Evolutionary conservation across 2,329 filamentous ascomycete genomes (phyloP).

Genomic region (Aspergillus sp.): DNA sequence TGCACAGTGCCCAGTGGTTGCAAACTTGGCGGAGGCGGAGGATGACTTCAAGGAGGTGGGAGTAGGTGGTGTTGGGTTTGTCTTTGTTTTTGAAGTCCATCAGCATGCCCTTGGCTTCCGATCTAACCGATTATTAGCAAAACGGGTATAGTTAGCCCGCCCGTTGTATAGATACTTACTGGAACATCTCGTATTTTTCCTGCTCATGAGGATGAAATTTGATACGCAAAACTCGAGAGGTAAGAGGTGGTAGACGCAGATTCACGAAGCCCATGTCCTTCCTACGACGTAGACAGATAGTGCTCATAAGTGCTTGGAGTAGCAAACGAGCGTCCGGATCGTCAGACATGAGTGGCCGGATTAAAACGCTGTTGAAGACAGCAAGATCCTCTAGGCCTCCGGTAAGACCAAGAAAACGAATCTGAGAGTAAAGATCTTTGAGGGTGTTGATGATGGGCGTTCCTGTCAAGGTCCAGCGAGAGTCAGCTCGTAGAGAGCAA

Average conservation of each 20-base stretch:
- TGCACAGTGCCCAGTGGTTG: constrained; percentile 84
- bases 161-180: constrained; percentile 47
- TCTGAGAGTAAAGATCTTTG: constrained; percentile 75
- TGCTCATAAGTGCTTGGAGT: constrained; percentile 75
- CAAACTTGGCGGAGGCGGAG: constrained; percentile 82
- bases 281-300: constrained; percentile 75
- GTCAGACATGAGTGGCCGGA: constrained; percentile 63
- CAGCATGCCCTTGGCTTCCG: constrained; percentile 72
- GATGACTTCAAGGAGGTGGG: constrained; percentile 75
- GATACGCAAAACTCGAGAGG: constrained; percentile 74
- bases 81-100: constrained; percentile 56
- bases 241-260: constrained; percentile 72
- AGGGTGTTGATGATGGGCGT: constrained; percentile 83
- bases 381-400: constrained; percentile 72
- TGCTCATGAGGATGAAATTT: constrained; percentile 71
- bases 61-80: constrained; percentile 59
- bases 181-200: constrained; percentile 72
- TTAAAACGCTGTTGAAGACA: constrained; percentile 72
- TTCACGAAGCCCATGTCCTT: constrained; percentile 91
- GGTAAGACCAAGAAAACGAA: constrained; percentile 73
- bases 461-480: constrained; percentile 76
- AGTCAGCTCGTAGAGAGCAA: constrained; percentile 64
- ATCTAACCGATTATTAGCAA: constrained; percentile 41
- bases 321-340: constrained; percentile 61
- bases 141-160: not conserved